phyloP scores from a whole-genome alignment of 2,329 filamentous ascomycete genomes.

The Hymenoscyphus salicellus region DNA sequence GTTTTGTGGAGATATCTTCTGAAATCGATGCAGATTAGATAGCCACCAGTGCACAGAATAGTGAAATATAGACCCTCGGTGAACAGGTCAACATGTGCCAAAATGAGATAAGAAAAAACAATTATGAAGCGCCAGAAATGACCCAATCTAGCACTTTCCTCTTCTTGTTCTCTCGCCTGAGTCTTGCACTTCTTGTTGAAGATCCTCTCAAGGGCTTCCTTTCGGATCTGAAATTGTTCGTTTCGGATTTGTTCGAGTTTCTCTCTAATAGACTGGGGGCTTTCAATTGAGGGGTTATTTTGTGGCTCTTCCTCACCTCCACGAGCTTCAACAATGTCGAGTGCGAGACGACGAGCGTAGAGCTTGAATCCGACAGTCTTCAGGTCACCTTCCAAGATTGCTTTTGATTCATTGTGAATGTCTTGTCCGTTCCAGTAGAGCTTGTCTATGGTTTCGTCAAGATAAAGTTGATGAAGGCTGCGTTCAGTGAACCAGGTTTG shows the following conservation, averaged over 20 bases:
- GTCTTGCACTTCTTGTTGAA: neutral
- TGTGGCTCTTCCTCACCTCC: neutral
- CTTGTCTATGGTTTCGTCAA: neutral
- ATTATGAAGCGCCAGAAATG: neutral
- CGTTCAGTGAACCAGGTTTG: neutral
- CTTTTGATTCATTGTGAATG: neutral
- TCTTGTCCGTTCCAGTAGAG: neutral
- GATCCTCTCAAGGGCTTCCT: neutral
- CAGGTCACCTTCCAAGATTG: neutral
- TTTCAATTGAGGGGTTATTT: no score
- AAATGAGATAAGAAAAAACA: neutral
- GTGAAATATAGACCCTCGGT: neutral
- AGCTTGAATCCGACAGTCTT: neutral
- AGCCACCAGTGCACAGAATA: neutral
- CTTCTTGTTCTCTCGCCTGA: neutral
- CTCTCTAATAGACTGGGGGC: neutral
- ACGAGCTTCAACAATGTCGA: neutral
- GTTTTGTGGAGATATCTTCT: neutral
- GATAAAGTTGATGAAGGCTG: neutral
- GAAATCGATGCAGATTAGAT: neutral
- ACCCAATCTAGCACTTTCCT: neutral
- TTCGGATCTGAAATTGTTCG: neutral
- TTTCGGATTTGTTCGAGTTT: neutral
- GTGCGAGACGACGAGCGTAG: neutral
- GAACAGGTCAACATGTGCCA: neutral